Evolutionary conservation across 164 flowering plant genomes (phyloP).

Genomic region (Platanus orientalis): DNA sequence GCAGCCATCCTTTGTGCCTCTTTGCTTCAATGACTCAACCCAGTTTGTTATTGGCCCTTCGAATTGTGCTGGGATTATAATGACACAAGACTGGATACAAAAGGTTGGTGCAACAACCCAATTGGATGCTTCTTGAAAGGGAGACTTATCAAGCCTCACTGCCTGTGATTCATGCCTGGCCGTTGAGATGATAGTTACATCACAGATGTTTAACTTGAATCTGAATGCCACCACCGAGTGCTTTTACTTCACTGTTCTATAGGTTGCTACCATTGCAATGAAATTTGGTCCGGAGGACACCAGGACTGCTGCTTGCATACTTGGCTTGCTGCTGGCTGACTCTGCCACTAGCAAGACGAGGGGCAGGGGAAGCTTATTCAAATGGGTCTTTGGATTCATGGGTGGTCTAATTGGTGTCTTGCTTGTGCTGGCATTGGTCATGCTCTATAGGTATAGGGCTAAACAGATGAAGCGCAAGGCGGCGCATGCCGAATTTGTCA

Average conservation of each 20-base stretch:
- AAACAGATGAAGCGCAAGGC: conserved; percentile 8
- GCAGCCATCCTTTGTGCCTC: conserved; percentile 30
- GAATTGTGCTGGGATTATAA: conserved; percentile 45
- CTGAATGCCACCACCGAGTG: conserved; percentile 45
- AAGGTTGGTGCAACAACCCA: conserved; percentile 36
- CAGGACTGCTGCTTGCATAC: conserved; percentile 45
- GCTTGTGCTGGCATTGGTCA: conserved; percentile 31
- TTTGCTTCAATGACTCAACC: conserved; percentile 35
- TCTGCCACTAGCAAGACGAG: too few relatives aligned
- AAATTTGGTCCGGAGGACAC: conserved; percentile 53
- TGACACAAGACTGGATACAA: conserved; percentile 46
- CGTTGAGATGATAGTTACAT: conserved; percentile 44
- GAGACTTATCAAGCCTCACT: conserved; percentile 42
- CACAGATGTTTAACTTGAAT: conserved; percentile 33
- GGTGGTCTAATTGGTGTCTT: conserved; percentile 29
- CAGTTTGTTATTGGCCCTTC: conserved; percentile 35
- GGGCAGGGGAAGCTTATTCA: too few relatives aligned
- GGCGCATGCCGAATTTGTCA: neutral
- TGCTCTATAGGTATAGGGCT: neutral
- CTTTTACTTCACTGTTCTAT: conserved; percentile 53
- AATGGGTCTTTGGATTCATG: conserved; percentile 13
- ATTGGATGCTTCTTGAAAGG: conserved; percentile 41
- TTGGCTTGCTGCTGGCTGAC: conserved; percentile 40
- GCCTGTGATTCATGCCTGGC: conserved; percentile 50
- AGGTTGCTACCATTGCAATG: conserved; percentile 69